phyloP scores from a whole-genome alignment of 768 basidiomycete species.

The Amanita polypyramis region DNA sequence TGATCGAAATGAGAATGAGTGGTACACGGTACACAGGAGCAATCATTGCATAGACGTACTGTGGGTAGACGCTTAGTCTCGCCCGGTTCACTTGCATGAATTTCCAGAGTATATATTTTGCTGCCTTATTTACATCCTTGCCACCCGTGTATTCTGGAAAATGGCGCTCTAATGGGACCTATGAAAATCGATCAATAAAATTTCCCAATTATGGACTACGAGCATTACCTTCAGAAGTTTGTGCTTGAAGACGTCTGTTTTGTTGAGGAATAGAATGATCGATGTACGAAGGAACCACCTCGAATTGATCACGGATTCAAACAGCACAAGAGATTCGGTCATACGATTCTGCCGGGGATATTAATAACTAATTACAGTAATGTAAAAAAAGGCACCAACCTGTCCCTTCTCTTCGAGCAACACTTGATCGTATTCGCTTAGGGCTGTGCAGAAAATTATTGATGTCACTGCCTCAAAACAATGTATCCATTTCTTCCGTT shows the following conservation, averaged over 20 bases:
- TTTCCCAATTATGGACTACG: conserved; percentile 13
- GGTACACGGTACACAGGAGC: not conserved
- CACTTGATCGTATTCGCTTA: conserved; percentile 71
- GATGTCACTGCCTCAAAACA: conserved; percentile 42
- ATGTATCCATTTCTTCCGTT: conserved; percentile 78
- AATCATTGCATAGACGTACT: conserved; percentile 38
- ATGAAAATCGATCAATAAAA: not conserved
- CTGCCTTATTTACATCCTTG: conserved; percentile 85
- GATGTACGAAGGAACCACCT: conserved; percentile 89
- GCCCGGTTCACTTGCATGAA: conserved; percentile 90
- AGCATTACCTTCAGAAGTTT: conserved; percentile 55
- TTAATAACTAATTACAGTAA: not conserved
- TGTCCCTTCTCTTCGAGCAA: conserved; percentile 57
- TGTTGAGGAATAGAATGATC: conserved; percentile 87
- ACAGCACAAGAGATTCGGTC: conserved; percentile 84
- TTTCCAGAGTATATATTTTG: conserved; percentile 89
- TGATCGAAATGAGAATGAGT: conserved; percentile 15
- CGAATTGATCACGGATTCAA: conserved; percentile 89
- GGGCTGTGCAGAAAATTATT: conserved; percentile 62
- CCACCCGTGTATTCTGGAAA: conserved; percentile 89
- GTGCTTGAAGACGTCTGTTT: conserved; percentile 88
- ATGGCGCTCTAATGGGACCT: conserved; percentile 68
- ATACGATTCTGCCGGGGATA: conserved; percentile 62
- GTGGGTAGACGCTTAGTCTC: conserved; percentile 80
- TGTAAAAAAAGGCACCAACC: conserved; percentile 23